Base-by-base conservation (phyloP, 768 basidiomycete genomes). In the Amanita molliuscula region DNA sequence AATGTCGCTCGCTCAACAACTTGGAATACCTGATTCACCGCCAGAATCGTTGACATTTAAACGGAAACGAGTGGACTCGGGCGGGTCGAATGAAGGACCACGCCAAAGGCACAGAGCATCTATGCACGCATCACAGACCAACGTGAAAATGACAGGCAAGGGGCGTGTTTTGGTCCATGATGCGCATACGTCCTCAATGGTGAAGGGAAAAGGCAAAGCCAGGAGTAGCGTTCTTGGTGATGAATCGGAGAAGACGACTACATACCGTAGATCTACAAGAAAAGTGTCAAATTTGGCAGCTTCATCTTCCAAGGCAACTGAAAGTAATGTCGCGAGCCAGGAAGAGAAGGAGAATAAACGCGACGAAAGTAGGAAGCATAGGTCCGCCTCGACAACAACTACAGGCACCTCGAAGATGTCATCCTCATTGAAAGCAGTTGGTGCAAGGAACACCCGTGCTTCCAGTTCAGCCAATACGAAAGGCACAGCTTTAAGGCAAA, bases 121-220 rank as follows among this genome's bases (percentile, higher is more conserved):
- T 13, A 18, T 21, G 10, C 48, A 28, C n/a, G 15, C 25, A 7
- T 21, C 23, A 9, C 48, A 50, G 25, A 18, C 29, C 18, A n/a
- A 18, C 3, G 53, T 53, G 40, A 43, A 52, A 25, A 51, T 46
- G 8, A 53, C 56, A 20, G 47, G 56, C 25, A 58, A 62, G 52
- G 59, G 59, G 28, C 52, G 63, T 20, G 62, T 65, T 4, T 59
- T 65, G 23, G 56, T 62, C 48, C 56, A 63, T 4, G 65, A 70
- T 23, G 53, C 63, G 1, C 66, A 64, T 54, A 61, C 58, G 43
- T 21, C 49, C 43, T 44, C 16, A 29, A 50, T n/a, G 53, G 53
- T 67, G 15, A 54, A 66, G 25, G 59, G 66, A 34, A 69, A 65
- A 48, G 69, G 69, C 53, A 75, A 73, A 58, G 63, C 57, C 28